Evolutionary conservation across 352 stramenopile genomes (phyloP).

Genomic region (Pythium brachiatum): DNA sequence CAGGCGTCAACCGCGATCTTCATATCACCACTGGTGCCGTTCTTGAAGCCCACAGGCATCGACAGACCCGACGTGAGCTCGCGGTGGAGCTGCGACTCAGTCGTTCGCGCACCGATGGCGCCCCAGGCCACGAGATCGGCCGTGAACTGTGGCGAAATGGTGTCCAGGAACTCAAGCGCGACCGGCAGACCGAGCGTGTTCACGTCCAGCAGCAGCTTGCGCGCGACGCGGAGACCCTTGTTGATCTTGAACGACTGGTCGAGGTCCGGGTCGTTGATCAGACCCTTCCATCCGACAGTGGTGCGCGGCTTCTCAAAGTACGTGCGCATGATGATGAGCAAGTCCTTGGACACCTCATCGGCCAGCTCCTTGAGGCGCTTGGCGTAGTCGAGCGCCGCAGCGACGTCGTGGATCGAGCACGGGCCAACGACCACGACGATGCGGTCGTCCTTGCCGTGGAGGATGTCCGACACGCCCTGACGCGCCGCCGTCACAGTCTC

Average conservation of each 20-base stretch:
- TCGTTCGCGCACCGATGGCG: slow-evolving; percentile 81
- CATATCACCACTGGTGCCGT: slow-evolving; percentile 73
- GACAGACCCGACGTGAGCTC: slow-evolving; percentile 78
- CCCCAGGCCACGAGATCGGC: slow-evolving; percentile 79
- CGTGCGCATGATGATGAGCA: slow-evolving; percentile 84
- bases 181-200: slow-evolving; percentile 78
- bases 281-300: slow-evolving; percentile 81
- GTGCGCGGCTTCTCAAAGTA: slow-evolving; percentile 89
- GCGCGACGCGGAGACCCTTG: slow-evolving; percentile 80
- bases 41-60: slow-evolving; percentile 87
- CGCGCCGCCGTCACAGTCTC: slow-evolving; percentile 57
- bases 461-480: slow-evolving; percentile 48
- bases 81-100: slow-evolving; percentile 79
- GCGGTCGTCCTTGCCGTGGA: slow-evolving; percentile 68
- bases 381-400: slow-evolving; percentile 73
- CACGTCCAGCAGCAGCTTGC: slow-evolving; percentile 81
- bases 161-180: slow-evolving; percentile 78
- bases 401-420: slow-evolving; percentile 82
- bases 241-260: slow-evolving; percentile 88
- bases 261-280: slow-evolving; percentile 86
- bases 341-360: slow-evolving; percentile 53
- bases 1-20: slow-evolving; percentile 81
- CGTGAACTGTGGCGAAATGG: slow-evolving; percentile 81
- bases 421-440: slow-evolving; percentile 74
- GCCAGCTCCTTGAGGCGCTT: slow-evolving; percentile 53